These are phyloP conservation scores for Ettlia oleoabundans DNA, from an alignment of 139 green algal genomes.

Conservation along the genomic window DNA sequence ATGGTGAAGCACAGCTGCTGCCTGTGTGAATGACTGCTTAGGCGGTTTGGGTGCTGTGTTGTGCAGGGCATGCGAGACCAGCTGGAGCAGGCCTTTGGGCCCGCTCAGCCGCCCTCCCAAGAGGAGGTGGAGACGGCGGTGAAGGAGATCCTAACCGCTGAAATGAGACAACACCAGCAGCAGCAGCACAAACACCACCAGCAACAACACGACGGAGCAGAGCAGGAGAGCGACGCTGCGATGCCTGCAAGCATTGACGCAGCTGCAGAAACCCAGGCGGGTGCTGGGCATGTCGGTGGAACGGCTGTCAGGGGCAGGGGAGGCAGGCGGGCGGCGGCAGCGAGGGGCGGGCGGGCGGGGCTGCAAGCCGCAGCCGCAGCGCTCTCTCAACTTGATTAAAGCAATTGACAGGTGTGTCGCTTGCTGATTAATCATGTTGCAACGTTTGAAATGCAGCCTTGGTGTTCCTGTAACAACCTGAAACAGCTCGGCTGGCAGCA, in stretches of 20 bases:
- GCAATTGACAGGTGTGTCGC: background rate
- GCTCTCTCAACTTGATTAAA: conserved; percentile 1
- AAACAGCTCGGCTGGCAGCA: too few species aligned
- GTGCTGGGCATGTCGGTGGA: too few species aligned
- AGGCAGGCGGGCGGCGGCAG: background rate
- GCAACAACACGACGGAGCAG: background rate
- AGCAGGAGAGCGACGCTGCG: background rate
- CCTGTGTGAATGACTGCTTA: too few species aligned
- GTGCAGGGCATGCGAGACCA: conserved; percentile 20
- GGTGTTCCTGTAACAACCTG: background rate
- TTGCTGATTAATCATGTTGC: background rate
- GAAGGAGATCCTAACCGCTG: conserved; percentile 35
- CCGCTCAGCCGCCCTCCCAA: background rate
- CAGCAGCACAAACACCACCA: background rate
- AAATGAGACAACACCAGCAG: background rate
- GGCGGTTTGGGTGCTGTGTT: background rate
- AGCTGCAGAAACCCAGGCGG: background rate
- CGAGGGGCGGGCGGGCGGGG: background rate
- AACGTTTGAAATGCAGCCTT: too few species aligned
- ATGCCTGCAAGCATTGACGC: background rate
- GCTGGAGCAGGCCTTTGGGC: conserved; percentile 31
- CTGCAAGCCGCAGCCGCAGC: conserved; percentile 5
- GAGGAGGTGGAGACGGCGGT: conserved; percentile 27
- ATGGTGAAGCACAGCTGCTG: too few species aligned
- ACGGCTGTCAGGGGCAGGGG: too few species aligned